These are phyloP conservation scores for Hanseniaspora sp. DNA, from an alignment of 1,139 yeast species.

Conservation along the genomic window DNA sequence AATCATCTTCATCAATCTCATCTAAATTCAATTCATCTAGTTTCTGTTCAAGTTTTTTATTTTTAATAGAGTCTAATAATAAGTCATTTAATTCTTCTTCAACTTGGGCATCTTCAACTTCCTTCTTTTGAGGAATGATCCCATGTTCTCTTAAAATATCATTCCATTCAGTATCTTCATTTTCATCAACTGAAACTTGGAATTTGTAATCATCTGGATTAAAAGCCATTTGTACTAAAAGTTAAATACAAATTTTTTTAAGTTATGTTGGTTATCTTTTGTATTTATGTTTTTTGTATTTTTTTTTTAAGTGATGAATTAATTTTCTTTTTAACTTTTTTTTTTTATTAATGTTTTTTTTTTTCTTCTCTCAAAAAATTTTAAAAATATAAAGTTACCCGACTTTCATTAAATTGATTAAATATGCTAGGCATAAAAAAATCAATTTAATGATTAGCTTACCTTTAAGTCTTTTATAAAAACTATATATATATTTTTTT, in stretches of 20 bases:
- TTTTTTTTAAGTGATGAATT: background rate
- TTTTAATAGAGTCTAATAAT: constrained; percentile 26
- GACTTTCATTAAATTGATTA: background rate
- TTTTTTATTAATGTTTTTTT: background rate
- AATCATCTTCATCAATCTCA: constrained; percentile 15
- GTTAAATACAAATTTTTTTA: too few relatives aligned
- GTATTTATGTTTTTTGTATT: too few relatives aligned
- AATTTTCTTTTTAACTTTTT: too few relatives aligned
- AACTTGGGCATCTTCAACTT: constrained; percentile 74
- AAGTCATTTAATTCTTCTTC: constrained; percentile 86
- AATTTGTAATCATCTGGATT: constrained; percentile 24
- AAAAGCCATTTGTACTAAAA: constrained; percentile 1
- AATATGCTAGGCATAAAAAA: too few relatives aligned
- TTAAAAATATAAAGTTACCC: background rate
- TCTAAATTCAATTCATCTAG: constrained; percentile 41
- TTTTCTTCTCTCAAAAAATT: too few relatives aligned
- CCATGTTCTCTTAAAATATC: constrained; percentile 85
- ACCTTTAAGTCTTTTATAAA: too few relatives aligned
- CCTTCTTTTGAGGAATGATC: constrained; percentile 81
- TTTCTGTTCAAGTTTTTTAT: constrained; percentile 58
- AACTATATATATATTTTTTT: too few relatives aligned
- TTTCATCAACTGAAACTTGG: constrained; percentile 81
- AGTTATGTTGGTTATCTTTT: background rate
- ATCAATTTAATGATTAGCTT: too few relatives aligned
- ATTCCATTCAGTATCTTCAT: constrained; percentile 97